Conservation (phyloP, 78 protist species). For the Anaeramoeba ignava region DNA sequence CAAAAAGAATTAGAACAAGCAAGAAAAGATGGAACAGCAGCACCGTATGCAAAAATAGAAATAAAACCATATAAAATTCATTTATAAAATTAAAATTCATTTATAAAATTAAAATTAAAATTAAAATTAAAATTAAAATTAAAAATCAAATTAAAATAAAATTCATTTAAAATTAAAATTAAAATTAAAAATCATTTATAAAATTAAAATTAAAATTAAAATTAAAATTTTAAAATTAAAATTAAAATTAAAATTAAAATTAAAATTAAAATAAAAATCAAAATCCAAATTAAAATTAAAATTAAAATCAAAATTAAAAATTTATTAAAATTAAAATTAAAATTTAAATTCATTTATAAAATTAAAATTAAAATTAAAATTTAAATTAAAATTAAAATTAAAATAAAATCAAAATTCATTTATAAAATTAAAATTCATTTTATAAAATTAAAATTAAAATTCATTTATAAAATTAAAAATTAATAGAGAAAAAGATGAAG, state of each 20-base stretch:
- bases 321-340: too few species aligned
- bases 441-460: too few species aligned
- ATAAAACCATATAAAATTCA: not conserved
- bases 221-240: not conserved
- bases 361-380: not conserved
- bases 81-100: not conserved
- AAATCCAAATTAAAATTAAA: too few species aligned
- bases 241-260: not conserved
- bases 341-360: too few species aligned
- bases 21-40: not conserved
- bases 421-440: too few species aligned
- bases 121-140: not conserved
- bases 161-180: not conserved
- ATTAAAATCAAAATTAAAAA: too few species aligned
- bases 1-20: slow-evolving; percentile 1
- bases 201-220: not conserved
- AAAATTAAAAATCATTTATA: not conserved
- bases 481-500: not conserved
- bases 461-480: too few species aligned
- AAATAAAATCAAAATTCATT: too few species aligned
- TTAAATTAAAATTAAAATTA: not conserved
- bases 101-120: not conserved
- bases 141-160: not conserved
- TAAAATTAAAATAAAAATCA: too few species aligned
- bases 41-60: slow-evolving; percentile 1